These are phyloP conservation scores for Leishmania martiniquensis DNA, from an alignment of 208 protist genomes.

Conservation along the genomic window DNA sequence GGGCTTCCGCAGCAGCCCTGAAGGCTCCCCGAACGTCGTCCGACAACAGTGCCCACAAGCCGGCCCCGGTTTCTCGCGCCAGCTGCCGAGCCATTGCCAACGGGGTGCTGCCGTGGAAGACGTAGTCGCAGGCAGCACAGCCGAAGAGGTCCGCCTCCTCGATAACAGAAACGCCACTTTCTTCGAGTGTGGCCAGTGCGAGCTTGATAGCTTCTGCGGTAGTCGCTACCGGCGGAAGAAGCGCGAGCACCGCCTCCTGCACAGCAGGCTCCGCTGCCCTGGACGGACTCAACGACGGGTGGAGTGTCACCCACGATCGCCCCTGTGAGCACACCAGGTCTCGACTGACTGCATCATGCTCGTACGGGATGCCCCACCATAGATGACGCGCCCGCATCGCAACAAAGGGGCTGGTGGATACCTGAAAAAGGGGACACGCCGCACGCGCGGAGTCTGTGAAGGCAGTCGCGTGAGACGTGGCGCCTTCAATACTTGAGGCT, in stretches of 20 bases:
- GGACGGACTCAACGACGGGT: not conserved
- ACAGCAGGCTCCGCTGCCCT: not conserved
- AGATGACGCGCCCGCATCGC: slow-evolving; percentile 34
- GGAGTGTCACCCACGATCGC: slow-evolving; percentile 40
- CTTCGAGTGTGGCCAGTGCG: slow-evolving; percentile 36
- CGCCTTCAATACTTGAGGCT: not conserved
- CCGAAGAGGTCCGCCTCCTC: slow-evolving; percentile 43
- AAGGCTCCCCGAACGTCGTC: slow-evolving; percentile 11
- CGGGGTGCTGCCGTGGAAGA: slow-evolving; percentile 27
- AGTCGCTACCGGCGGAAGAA: slow-evolving; percentile 57
- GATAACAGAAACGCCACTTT: slow-evolving; percentile 29
- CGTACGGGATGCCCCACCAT: slow-evolving; percentile 36
- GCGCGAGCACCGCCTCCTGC: slow-evolving; percentile 52
- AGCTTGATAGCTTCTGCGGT: slow-evolving; percentile 33
- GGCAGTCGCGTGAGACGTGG: not conserved
- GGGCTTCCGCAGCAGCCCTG: slow-evolving; percentile 27
- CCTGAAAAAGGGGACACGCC: slow-evolving; percentile 19
- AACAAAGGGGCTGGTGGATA: slow-evolving; percentile 2
- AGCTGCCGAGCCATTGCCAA: slow-evolving; percentile 30
- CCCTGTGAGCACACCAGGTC: slow-evolving; percentile 34
- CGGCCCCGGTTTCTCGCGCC: slow-evolving; percentile 15
- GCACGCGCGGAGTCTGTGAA: slow-evolving; percentile 4
- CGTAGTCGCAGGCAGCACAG: slow-evolving; percentile 25
- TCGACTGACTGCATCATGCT: slow-evolving; percentile 35
- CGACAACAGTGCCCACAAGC: slow-evolving; percentile 24